phyloP scores from a whole-genome alignment of 495 filamentous ascomycete genomes.

The Articulospora tetracladia region DNA sequence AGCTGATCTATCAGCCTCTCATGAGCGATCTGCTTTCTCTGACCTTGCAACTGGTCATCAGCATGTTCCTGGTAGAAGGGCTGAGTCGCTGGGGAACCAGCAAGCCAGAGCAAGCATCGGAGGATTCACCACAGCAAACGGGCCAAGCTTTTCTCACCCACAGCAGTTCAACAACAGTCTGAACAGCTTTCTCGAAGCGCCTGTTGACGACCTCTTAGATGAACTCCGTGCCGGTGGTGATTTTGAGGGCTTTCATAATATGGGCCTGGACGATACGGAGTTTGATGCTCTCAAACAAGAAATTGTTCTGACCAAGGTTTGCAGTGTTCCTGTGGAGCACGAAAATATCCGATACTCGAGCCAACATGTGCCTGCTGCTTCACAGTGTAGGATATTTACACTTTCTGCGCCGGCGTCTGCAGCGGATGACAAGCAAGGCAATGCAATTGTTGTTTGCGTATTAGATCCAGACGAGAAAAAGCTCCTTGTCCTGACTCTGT shows the following conservation, averaged over 20 bases:
- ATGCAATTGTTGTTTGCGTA: slow-evolving; percentile 61
- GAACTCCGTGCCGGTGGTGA: slow-evolving; percentile 57
- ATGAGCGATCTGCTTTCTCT: slow-evolving; percentile 69
- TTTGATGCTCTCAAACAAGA: slow-evolving; percentile 69
- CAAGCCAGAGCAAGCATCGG: slow-evolving; percentile 53
- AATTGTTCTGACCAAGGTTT: slow-evolving; percentile 67
- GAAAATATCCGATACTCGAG: slow-evolving; percentile 53
- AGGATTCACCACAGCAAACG: slow-evolving; percentile 4
- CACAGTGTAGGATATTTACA: slow-evolving; percentile 59
- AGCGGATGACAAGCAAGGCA: slow-evolving; percentile 43
- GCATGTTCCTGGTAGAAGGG: slow-evolving; percentile 47
- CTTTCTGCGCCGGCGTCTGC: slow-evolving; percentile 52
- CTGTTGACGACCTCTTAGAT: slow-evolving; percentile 69
- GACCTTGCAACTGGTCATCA: slow-evolving; percentile 55
- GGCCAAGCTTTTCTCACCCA: slow-evolving; percentile 20
- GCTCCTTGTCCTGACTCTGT: slow-evolving; percentile 63
- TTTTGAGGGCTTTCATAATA: slow-evolving; percentile 64
- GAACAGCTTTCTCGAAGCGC: slow-evolving; percentile 56
- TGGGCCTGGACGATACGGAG: slow-evolving; percentile 66
- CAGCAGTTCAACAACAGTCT: slow-evolving; percentile 32
- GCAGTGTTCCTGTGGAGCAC: slow-evolving; percentile 63
- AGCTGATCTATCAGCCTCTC: slow-evolving; percentile 75
- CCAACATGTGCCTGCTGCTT: slow-evolving; percentile 41
- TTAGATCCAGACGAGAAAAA: slow-evolving; percentile 63
- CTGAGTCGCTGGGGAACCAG: slow-evolving; percentile 72